These are phyloP conservation scores for Tuber borchii DNA, from an alignment of 495 filamentous ascomycete genomes.

Conservation along the genomic window DNA sequence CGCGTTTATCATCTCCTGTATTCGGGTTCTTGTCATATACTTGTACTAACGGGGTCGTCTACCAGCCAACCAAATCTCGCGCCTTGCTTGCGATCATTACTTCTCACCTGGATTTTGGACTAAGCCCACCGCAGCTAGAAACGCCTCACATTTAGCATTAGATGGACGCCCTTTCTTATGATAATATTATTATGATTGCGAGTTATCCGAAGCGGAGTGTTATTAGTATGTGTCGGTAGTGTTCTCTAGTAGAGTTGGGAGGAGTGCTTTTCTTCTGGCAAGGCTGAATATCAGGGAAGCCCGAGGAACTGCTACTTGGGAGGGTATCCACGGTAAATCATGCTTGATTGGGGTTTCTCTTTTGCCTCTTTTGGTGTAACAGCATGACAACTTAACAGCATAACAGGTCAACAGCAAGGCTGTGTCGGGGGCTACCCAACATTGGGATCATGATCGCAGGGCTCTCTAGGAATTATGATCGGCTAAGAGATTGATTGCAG, in stretches of 20 bases:
- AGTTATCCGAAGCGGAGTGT: too few relatives aligned
- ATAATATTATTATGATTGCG: too few relatives aligned
- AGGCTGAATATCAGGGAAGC: background rate
- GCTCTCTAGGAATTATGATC: background rate
- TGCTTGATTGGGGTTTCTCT: too few relatives aligned
- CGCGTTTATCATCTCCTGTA: background rate
- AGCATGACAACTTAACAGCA: background rate
- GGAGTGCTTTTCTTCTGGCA: background rate
- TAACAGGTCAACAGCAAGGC: background rate
- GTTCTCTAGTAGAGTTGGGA: background rate
- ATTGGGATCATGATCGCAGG: background rate
- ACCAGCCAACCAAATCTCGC: background rate
- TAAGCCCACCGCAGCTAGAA: background rate
- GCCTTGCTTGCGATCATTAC: background rate
- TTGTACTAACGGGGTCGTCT: background rate
- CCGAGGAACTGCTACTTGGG: too few relatives aligned
- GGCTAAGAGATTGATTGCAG: background rate
- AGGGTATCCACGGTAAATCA: too few relatives aligned
- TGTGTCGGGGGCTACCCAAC: background rate
- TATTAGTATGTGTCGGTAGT: background rate
- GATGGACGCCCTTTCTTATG: background rate
- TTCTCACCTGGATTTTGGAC: background rate
- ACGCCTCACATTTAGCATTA: background rate
- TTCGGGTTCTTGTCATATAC: background rate
- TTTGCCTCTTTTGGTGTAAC: too few relatives aligned